Evolutionary conservation across 2,329 filamentous ascomycete species (phyloP), one percentile per base, ranked within the genome.

Genomic region (Claviceps purpurea): DNA sequence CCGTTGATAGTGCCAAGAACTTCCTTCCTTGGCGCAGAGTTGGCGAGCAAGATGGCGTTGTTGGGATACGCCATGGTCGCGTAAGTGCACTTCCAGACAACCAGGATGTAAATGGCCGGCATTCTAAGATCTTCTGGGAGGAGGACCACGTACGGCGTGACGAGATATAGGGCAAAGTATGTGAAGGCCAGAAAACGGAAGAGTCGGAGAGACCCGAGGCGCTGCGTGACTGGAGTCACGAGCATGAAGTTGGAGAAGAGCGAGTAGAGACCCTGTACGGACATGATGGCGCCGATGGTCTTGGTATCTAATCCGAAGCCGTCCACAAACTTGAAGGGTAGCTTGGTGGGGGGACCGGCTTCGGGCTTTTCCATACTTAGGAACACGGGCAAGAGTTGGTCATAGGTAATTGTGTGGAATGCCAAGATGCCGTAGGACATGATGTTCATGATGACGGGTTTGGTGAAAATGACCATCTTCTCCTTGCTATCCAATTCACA

Each of bases 351-450:
- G 68, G 62, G 76, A 8, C 53, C 51, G 64, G 61, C 76, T 65
- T 71, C 59, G 1, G 74, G 75, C 10, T 71, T 65, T 16, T 70
- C 69, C 45, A 87, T 87, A 66, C 87, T 91, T 63, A 98, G 80
- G 59, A 98, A 89, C 2, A 96, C 87, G 0, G 93, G 91, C 60
- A 97, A 83, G 48, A 97, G 78, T 63, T 95, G 87, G 68, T 98
- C 93, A 60, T 95, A 93, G 0, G 90, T 94, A 69, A 98, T 96
- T 13, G 91, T 96, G 70, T 97, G 91, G 71, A 95, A 96, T 57
- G 91, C 91, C 54, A 97, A 74, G 60, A 97, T 89, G 45, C 90
- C 91, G 64, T 94, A 95, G 50, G 87, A 89, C 53, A 91, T 71
- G 57, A 96, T 95, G 63, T 90, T 91, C 62, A 94, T 74, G 55